Conservation (phyloP, 2,329 filamentous ascomycete species). For the Fusarium clavum region DNA sequence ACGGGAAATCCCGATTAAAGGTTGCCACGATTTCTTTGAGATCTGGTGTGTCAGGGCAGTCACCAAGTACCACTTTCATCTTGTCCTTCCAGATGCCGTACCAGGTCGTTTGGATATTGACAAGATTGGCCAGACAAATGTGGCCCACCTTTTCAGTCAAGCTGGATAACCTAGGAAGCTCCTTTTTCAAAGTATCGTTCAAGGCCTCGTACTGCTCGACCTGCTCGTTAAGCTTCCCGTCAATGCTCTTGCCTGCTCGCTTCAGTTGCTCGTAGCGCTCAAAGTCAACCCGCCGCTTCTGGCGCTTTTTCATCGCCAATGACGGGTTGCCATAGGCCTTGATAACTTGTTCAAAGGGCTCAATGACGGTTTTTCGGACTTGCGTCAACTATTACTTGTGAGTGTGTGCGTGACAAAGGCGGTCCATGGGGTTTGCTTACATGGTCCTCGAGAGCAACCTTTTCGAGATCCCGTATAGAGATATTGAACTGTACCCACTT, state of each 20-base stretch:
- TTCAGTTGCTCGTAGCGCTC: slow-evolving; percentile 83
- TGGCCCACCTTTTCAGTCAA: slow-evolving; percentile 87
- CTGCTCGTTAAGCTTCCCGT: slow-evolving; percentile 84
- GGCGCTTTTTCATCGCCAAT: slow-evolving; percentile 91
- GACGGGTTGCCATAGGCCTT: slow-evolving; percentile 86
- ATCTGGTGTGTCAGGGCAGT: slow-evolving; percentile 71
- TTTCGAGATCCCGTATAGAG: slow-evolving; percentile 86
- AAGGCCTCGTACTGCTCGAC: slow-evolving; percentile 91
- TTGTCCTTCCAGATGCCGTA: slow-evolving; percentile 86
- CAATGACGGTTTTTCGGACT: slow-evolving; percentile 84
- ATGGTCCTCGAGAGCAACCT: slow-evolving; percentile 85
- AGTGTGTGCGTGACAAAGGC: background rate
- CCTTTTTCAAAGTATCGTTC: slow-evolving; percentile 92
- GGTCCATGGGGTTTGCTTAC: slow-evolving; percentile 61
- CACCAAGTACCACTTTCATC: slow-evolving; percentile 78
- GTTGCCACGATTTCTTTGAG: slow-evolving; percentile 78
- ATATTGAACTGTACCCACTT: slow-evolving; percentile 95
- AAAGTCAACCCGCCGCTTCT: slow-evolving; percentile 91
- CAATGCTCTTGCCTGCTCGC: slow-evolving; percentile 84
- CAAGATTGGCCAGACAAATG: slow-evolving; percentile 83
- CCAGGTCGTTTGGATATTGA: slow-evolving; percentile 87
- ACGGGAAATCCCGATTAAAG: slow-evolving; percentile 83
- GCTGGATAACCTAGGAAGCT: slow-evolving; percentile 84
- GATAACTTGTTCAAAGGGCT: slow-evolving; percentile 83
- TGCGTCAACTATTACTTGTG: slow-evolving; percentile 62